phyloP scores from a whole-genome alignment of 148 eudicot species.

The Rhododendron ferrugineum region DNA sequence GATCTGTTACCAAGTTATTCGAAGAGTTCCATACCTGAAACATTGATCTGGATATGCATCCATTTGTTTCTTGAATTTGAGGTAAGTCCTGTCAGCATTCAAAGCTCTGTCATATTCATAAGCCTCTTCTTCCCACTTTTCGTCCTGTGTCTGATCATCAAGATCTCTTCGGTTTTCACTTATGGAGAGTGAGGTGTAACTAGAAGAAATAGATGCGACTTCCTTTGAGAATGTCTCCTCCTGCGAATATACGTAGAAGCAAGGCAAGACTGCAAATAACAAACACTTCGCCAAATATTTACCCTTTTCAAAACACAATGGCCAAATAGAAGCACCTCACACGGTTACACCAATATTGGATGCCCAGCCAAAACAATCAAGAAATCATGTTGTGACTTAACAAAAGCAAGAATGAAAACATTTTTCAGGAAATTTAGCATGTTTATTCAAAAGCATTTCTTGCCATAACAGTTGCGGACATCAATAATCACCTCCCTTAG shows the following conservation, averaged over 20 bases:
- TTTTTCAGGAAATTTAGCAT: background rate
- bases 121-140: slow-evolving; percentile 71
- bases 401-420: background rate
- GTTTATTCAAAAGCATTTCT: background rate
- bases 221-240: slow-evolving; percentile 46
- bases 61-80: slow-evolving; percentile 85
- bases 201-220: slow-evolving; percentile 30
- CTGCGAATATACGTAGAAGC: slow-evolving; percentile 65
- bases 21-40: slow-evolving; percentile 47
- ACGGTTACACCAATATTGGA: background rate
- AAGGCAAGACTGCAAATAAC: slow-evolving; percentile 64
- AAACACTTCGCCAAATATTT: background rate
- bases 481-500: background rate
- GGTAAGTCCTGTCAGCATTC: slow-evolving; percentile 80
- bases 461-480: background rate
- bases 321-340: background rate
- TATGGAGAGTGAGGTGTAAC: slow-evolving; percentile 24
- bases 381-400: background rate
- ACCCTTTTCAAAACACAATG: background rate
- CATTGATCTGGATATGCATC: slow-evolving; percentile 81
- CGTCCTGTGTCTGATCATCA: slow-evolving; percentile 41
- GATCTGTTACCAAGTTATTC: background rate
- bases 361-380: background rate
- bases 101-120: slow-evolving; percentile 84
- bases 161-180: slow-evolving; percentile 31